Percentiles rank a stretch among this genome's conserved stretches.
Conservation (phyloP, 805 yeast genomes). For the Wilhelminamyces savonicus region DNA sequence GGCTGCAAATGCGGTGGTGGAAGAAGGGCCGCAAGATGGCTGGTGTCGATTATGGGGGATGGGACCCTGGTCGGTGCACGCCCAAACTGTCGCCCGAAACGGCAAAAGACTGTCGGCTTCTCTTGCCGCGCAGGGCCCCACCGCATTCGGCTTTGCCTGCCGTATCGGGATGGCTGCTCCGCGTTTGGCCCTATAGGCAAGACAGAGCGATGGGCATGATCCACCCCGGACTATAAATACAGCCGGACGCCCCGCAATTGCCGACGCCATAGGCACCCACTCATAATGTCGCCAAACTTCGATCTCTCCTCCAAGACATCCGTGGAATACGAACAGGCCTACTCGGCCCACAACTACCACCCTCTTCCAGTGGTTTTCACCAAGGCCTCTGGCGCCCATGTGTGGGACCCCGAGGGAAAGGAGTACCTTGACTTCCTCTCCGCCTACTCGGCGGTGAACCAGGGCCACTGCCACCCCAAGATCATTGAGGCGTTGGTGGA, state of each 20-base stretch:
- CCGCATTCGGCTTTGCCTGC: too few species aligned
- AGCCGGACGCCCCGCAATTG: too few species aligned
- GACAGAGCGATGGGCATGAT: too few species aligned
- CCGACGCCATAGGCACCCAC: too few species aligned
- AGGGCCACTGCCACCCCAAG: slow-evolving; percentile 96
- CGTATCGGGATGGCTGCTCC: too few species aligned
- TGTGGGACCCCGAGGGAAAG: slow-evolving; percentile 97
- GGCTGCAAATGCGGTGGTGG: background rate
- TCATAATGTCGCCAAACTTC: slow-evolving; percentile 29
- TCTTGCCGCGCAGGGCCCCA: too few species aligned
- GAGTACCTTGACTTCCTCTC: slow-evolving; percentile 89
- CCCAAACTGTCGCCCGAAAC: background rate
- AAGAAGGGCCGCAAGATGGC: background rate
- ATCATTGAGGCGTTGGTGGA: slow-evolving; percentile 78
- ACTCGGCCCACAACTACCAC: slow-evolving; percentile 95
- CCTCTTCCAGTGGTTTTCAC: slow-evolving; percentile 93
- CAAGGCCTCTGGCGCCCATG: slow-evolving; percentile 83
- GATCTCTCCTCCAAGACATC: slow-evolving; percentile 62
- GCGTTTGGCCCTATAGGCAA: too few species aligned
- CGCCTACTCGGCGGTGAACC: slow-evolving; percentile 96
- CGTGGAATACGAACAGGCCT: slow-evolving; percentile 60
- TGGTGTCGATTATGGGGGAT: background rate
- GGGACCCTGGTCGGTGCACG: background rate
- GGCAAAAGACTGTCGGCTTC: slow-evolving; percentile 11
- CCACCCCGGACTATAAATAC: slow-evolving; percentile 5